phyloP scores from a whole-genome alignment of 371 early-diverging fungal genomes.

The Mortierella sp. region DNA sequence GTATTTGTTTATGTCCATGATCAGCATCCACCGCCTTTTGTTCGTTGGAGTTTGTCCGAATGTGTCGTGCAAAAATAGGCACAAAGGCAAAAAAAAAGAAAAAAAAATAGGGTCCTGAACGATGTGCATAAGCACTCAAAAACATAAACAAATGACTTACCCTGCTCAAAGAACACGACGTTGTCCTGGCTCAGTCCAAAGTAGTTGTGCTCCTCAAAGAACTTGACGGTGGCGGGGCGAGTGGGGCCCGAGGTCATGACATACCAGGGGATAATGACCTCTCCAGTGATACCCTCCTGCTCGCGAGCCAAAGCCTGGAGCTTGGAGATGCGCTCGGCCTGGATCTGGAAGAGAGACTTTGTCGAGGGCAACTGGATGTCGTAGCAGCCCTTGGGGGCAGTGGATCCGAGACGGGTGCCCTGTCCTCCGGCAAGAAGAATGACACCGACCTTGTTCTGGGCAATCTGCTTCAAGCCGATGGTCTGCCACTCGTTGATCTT shows the following conservation, averaged over 20 bases:
- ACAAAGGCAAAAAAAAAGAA: constrained; percentile 15
- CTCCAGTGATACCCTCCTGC: constrained; percentile 37
- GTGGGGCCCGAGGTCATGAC: constrained; percentile 98
- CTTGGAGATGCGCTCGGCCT: constrained; percentile 91
- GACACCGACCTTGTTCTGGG: constrained; percentile 92
- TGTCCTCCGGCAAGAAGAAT: constrained; percentile 94
- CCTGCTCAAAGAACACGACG: constrained; percentile 92
- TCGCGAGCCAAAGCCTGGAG: constrained; percentile 82
- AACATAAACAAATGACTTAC: constrained; percentile 51
- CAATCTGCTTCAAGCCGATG: constrained; percentile 83
- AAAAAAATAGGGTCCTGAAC: constrained; percentile 10
- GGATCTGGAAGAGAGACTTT: constrained; percentile 92
- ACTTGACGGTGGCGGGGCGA: constrained; percentile 78
- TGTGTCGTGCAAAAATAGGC: constrained; percentile 9
- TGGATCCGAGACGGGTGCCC: constrained; percentile 91
- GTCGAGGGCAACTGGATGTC: constrained; percentile 89
- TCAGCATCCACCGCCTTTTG: background rate
- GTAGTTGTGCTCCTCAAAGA: constrained; percentile 81
- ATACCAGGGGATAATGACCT: constrained; percentile 90
- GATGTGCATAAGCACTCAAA: background rate
- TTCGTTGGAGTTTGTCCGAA: constrained; percentile 1
- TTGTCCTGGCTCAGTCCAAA: constrained; percentile 88
- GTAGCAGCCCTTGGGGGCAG: constrained; percentile 94
- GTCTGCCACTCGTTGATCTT: constrained; percentile 80
- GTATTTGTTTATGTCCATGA: background rate